Conservation (phyloP, 2,329 filamentous ascomycete genomes). For the Pochonia chlamydosporia region DNA sequence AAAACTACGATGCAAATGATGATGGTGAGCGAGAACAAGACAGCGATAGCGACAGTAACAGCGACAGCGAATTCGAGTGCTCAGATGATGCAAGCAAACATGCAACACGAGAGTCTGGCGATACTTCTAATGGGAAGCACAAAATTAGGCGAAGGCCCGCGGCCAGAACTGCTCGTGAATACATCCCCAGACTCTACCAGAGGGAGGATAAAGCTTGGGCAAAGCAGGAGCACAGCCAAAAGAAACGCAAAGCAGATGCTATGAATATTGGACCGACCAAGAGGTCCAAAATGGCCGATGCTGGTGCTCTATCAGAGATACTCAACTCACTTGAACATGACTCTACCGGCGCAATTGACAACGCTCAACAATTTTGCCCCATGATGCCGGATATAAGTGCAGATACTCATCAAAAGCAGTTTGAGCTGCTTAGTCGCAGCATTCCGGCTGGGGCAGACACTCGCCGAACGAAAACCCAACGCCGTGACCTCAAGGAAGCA, state of each 20-base stretch:
- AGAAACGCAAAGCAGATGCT: neutral
- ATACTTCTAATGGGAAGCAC: neutral
- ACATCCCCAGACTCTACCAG: neutral
- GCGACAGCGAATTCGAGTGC: neutral
- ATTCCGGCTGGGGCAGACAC: slow-evolving; percentile 14
- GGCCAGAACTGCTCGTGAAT: neutral
- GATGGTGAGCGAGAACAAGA: too few relatives aligned
- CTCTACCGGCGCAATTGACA: neutral
- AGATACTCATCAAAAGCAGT: slow-evolving; percentile 3
- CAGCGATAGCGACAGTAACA: neutral
- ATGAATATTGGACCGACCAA: neutral
- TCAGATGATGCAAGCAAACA: neutral
- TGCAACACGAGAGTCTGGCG: too few relatives aligned
- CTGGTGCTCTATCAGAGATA: neutral
- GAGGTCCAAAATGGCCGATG: neutral
- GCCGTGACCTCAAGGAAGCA: slow-evolving; percentile 13
- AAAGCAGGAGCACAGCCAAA: neutral
- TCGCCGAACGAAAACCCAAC: slow-evolving; percentile 9
- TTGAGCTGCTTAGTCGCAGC: neutral
- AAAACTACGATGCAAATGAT: too few relatives aligned
- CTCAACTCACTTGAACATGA: neutral
- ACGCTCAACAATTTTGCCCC: neutral
- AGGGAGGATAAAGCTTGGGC: neutral
- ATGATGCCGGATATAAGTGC: slow-evolving; percentile 4
- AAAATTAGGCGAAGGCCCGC: neutral